Conservation (phyloP, 2,329 filamentous ascomycete species). For the Sclerotinia borealis region DNA sequence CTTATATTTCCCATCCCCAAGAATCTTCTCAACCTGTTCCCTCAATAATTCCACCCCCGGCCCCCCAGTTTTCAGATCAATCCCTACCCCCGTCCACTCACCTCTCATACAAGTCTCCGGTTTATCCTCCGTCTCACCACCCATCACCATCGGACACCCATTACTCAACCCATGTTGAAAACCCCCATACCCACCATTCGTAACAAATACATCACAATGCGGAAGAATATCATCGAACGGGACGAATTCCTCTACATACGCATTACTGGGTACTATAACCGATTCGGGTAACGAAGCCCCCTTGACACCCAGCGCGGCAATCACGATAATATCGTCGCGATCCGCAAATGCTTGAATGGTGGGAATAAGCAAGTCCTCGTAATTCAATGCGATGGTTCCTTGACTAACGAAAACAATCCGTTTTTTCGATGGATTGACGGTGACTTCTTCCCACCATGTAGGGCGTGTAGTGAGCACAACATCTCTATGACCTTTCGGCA, state of each 20-base stretch:
- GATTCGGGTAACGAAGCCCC: slow-evolving; percentile 28
- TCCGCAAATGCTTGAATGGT: slow-evolving; percentile 33
- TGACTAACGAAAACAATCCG: slow-evolving; percentile 33
- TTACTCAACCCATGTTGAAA: slow-evolving; percentile 31
- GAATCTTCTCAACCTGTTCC: neutral
- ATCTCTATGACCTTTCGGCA: neutral
- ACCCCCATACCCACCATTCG: slow-evolving; percentile 34
- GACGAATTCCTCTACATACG: slow-evolving; percentile 32
- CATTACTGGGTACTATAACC: slow-evolving; percentile 29
- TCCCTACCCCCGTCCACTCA: neutral
- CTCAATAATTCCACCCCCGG: neutral
- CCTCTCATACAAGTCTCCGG: slow-evolving; percentile 15
- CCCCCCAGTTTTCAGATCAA: neutral
- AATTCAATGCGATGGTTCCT: slow-evolving; percentile 31
- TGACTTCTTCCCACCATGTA: slow-evolving; percentile 41
- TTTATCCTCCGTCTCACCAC: slow-evolving; percentile 33
- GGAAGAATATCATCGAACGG: slow-evolving; percentile 34
- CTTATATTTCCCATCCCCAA: neutral
- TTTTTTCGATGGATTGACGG: slow-evolving; percentile 33
- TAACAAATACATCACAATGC: slow-evolving; percentile 32
- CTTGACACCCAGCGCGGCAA: slow-evolving; percentile 28
- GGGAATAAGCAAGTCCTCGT: slow-evolving; percentile 32
- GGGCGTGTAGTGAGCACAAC: slow-evolving; percentile 25
- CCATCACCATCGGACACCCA: slow-evolving; percentile 33
- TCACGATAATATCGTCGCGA: slow-evolving; percentile 29